A percentile compares a stretch with the other conserved stretches of the same genome.
phyloP scores from a whole-genome alignment of 257 asterid genomes.

The Euphrasia confusa region DNA sequence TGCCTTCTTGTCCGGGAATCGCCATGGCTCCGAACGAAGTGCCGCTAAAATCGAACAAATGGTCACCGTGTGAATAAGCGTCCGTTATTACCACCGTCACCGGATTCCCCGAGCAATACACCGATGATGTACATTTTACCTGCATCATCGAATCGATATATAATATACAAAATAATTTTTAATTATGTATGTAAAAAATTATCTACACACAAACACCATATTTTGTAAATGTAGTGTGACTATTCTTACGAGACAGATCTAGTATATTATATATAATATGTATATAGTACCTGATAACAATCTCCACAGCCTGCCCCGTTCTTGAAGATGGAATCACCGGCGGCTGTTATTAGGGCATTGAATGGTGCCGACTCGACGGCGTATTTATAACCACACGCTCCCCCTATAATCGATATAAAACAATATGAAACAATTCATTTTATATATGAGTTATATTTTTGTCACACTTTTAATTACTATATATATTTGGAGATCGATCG shows the following conservation, averaged over 20 bases:
- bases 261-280: no score
- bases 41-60: constrained; percentile 74
- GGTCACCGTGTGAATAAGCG: constrained; percentile 61
- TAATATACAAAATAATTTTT: no score
- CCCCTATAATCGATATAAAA: constrained; percentile 15
- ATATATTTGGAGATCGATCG: no score
- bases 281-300: constrained; percentile 55
- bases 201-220: constrained; percentile 26
- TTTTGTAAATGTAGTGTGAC: not conserved
- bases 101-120: constrained; percentile 70
- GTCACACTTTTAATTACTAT: no score
- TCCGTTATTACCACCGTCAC: constrained; percentile 79
- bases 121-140: constrained; percentile 41
- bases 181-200: no score
- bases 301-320: constrained; percentile 62
- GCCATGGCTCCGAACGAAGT: constrained; percentile 89
- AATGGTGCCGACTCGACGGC: constrained; percentile 66
- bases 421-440: no score
- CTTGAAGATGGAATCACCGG: constrained; percentile 55
- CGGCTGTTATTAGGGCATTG: constrained; percentile 67
- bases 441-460: no score
- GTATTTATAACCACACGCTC: constrained; percentile 73
- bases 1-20: constrained; percentile 37
- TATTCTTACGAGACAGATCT: not conserved
- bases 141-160: no score